Conservation (phyloP, 2,329 filamentous ascomycete species). For the Trichoderma semiorbis region DNA sequence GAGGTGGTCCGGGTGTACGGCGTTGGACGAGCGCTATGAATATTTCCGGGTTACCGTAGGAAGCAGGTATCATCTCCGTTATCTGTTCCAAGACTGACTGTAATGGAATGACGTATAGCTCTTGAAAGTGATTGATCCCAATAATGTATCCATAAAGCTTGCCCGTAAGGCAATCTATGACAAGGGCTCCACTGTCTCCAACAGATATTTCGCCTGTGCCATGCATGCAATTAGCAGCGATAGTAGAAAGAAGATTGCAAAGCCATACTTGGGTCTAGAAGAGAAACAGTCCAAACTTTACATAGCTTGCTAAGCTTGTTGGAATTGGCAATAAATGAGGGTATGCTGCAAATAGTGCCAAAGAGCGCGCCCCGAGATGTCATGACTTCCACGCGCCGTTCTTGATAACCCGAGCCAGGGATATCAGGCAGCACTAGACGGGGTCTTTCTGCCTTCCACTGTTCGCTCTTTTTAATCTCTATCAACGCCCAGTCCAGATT, state of each 20-base stretch:
- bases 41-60: not conserved
- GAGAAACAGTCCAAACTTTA: not conserved
- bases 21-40: not conserved
- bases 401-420: not conserved
- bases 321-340: not conserved
- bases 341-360: not conserved
- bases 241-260: rapidly evolving
- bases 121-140: not conserved
- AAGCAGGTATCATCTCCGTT: not conserved
- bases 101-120: not conserved
- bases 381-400: not conserved
- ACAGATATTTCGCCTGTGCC: not conserved
- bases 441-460: not conserved
- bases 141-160: not conserved
- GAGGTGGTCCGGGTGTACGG: not conserved
- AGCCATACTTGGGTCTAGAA: not conserved
- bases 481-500: not conserved
- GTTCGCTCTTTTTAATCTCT: not conserved
- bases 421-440: not conserved
- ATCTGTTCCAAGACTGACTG: not conserved
- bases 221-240: not conserved
- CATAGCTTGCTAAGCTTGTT: not conserved
- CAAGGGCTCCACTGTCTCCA: not conserved
- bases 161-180: not conserved
- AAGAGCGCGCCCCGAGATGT: not conserved